Evolutionary conservation across 257 asterid species (phyloP).

Genomic region (Gardenia jasminoides): DNA sequence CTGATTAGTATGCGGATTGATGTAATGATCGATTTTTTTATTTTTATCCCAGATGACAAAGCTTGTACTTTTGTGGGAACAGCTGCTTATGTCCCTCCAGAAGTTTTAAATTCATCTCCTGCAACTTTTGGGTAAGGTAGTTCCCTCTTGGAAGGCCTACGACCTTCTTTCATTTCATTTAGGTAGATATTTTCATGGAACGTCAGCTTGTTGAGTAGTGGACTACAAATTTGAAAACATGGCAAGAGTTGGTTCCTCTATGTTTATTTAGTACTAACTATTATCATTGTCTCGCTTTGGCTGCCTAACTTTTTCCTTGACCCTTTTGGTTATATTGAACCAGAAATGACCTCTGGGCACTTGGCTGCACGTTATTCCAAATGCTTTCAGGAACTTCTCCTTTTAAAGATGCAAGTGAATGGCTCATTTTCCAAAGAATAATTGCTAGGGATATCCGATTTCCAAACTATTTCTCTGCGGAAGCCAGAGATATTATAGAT

Average conservation of each 20-base stretch:
- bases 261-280: constrained; percentile 12
- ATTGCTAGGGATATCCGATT: constrained; percentile 91
- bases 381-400: constrained; percentile 99
- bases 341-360: constrained; percentile 99
- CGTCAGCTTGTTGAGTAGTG: background rate
- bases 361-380: constrained; percentile 97
- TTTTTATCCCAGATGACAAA: constrained; percentile 68
- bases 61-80: constrained; percentile 99
- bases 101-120: constrained; percentile 94
- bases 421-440: constrained; percentile 97
- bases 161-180: background rate
- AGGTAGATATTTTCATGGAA: background rate
- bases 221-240: background rate
- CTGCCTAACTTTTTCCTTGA: constrained; percentile 7
- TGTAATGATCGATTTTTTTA: background rate
- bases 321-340: constrained; percentile 18
- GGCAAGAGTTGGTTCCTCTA: background rate
- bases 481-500: constrained; percentile 89
- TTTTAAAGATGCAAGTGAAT: constrained; percentile 93
- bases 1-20: background rate
- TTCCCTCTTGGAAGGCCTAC: constrained; percentile 12
- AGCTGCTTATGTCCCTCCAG: constrained; percentile 99
- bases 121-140: constrained; percentile 77
- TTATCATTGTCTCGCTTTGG: constrained; percentile 13
- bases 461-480: constrained; percentile 78